Percentiles rank a stretch among this genome's conserved stretches.
These are phyloP conservation scores for Rhododendron kiyosumense DNA, from an alignment of 148 eudicot genomes.

Conservation along the genomic window DNA sequence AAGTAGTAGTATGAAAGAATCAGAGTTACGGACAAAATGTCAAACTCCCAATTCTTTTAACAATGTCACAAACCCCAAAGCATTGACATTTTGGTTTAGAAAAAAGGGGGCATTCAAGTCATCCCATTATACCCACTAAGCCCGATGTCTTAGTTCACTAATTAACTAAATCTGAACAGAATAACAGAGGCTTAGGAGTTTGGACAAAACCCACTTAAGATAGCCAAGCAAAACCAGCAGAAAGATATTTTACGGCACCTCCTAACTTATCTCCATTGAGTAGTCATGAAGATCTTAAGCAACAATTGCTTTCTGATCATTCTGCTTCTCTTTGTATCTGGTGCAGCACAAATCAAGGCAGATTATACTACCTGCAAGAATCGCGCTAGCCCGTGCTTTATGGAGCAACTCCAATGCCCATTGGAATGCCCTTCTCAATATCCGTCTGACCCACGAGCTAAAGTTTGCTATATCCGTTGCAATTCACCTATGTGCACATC, in stretches of 20 bases:
- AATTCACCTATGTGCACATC: conserved; percentile 43
- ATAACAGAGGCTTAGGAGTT: neutral
- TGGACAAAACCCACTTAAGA: neutral
- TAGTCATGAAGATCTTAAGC: conserved; percentile 18
- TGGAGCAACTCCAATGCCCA: conserved; percentile 42
- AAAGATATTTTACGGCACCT: neutral
- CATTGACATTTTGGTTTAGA: conserved; percentile 13
- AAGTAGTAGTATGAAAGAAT: too few species aligned
- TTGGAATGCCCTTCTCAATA: conserved; percentile 42
- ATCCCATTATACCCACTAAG: neutral
- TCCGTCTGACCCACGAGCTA: conserved; percentile 45
- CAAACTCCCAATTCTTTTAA: too few species aligned
- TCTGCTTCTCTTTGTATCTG: conserved; percentile 17
- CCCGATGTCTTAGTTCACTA: neutral
- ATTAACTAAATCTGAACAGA: neutral
- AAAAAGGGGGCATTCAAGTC: too few species aligned
- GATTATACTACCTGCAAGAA: conserved; percentile 29
- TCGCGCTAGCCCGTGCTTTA: conserved; percentile 41
- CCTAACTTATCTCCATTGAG: neutral
- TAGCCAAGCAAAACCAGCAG: conserved; percentile 10
- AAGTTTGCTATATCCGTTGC: conserved; percentile 58
- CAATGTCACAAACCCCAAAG: conserved; percentile 10
- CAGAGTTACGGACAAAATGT: too few species aligned
- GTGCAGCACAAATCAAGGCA: neutral
- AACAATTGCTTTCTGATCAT: conserved; percentile 13